Base-by-base conservation (phyloP, 2,329 filamentous ascomycete genomes). In the Colletotrichum sp. region DNA sequence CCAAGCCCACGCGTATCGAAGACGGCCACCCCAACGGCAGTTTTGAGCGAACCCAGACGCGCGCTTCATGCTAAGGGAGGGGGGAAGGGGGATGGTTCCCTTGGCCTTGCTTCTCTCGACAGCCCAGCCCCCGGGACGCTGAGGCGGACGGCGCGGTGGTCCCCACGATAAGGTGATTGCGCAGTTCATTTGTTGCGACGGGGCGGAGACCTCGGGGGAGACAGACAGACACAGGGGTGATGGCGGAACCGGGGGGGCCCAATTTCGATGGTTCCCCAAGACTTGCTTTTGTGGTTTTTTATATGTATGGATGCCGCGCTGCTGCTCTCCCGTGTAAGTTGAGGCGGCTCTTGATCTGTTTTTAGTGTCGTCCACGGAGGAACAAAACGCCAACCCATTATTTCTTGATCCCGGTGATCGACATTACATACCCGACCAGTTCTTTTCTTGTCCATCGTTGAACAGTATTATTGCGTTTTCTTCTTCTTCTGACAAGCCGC, bases 371-470 rank as follows among this genome's bases (percentile, higher is more conserved):
- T 48, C 44, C 10, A 48, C 44, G 44, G 44, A 52, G 44, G 44
- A 52, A 52, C n/a, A 52, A 52, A 52, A 62, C 57, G 26, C 59
- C 55, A 62, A 48, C 62, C 8, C 18, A 16, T 72, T 6, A 6
- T 34, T 16, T 12, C 22, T 48, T 72, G 74, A 75, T 75, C 74
- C 74, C 48, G 74, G 70, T 60, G 74, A 73, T 75, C 70, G 32
- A 52, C 44, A 52, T 52, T 22, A 52, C 44, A 52, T 52, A 52
- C 10, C 64, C 30, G 48, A 59, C 59, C 59, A 24, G 16, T 73
- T 65, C 9, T 52, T 71, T 52, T 39, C 68, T 57, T 39, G 16
- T 34, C 30, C 44, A 24, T 18, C 2, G 55, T 48, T 32, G 28
- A 22, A 52, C 3, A 52, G 3, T 13, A 22, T 13, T 8, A 52